These are phyloP conservation scores for Dictyostelium brefeldianum DNA, from an alignment of 78 protist genomes.

Conservation along the genomic window DNA sequence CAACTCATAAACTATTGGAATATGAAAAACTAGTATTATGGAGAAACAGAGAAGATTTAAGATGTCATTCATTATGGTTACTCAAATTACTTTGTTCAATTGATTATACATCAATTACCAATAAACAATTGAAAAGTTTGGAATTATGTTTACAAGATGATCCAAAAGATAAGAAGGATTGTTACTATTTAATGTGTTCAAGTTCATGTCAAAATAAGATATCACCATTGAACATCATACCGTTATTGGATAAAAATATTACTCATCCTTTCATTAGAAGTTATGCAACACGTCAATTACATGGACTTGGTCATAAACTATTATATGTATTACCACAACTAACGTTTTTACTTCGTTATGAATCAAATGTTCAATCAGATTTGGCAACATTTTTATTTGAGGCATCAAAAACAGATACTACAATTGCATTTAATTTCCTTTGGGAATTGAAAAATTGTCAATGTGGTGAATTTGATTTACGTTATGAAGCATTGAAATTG, in stretches of 20 bases:
- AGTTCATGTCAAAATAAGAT: conserved; percentile 23
- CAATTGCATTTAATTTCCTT: conserved; percentile 25
- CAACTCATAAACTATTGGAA: conserved; percentile 5
- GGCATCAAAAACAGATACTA: background rate
- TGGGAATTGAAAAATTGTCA: conserved; percentile 77
- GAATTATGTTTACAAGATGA: background rate
- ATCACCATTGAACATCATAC: conserved; percentile 28
- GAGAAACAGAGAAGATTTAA: conserved; percentile 50
- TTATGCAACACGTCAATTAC: conserved; percentile 31
- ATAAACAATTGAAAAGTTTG: conserved; percentile 19
- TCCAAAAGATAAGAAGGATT: background rate
- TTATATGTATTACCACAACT: conserved; percentile 54
- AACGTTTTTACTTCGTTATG: conserved; percentile 37
- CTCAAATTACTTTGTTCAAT: conserved; percentile 46
- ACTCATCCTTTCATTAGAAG: conserved; percentile 8
- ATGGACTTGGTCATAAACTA: background rate
- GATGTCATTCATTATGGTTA: conserved; percentile 72
- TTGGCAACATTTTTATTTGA: conserved; percentile 27
- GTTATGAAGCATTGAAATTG: conserved; percentile 40
- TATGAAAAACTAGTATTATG: conserved; percentile 51
- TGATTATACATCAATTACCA: conserved; percentile 2
- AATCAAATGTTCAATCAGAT: conserved; percentile 15
- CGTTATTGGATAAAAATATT: conserved; percentile 45
- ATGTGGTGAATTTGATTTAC: background rate
- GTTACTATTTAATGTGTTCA: conserved; percentile 70